A percentile compares a stretch with the other conserved stretches of the same genome.
Conservation (phyloP, 768 basidiomycete genomes). For the Tephrocybe sp. region DNA sequence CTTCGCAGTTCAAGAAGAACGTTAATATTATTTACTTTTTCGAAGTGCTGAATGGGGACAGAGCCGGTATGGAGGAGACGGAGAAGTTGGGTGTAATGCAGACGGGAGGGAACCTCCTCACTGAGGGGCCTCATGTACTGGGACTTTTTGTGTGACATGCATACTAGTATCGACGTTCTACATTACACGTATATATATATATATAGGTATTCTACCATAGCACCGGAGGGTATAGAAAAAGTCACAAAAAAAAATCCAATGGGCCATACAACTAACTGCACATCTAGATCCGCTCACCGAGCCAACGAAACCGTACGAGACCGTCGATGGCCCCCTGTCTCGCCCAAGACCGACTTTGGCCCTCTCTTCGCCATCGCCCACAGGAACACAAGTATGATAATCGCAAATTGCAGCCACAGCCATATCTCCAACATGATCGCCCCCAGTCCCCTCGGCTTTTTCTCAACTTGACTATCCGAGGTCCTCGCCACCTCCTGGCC, state of each 20-base stretch:
- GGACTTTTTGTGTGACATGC: too few species aligned
- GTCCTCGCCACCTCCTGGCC: constrained; percentile 7
- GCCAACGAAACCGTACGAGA: constrained; percentile 15
- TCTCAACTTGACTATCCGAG: constrained; percentile 14
- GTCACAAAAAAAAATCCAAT: not conserved
- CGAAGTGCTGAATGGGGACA: too few species aligned
- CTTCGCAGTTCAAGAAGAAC: too few species aligned
- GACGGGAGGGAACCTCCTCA: too few species aligned
- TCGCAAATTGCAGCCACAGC: constrained; percentile 81
- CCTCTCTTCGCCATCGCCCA: constrained; percentile 81
- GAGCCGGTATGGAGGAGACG: too few species aligned
- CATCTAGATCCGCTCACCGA: constrained; percentile 1
- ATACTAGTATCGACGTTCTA: not conserved
- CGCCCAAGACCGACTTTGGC: constrained; percentile 64
- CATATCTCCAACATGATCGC: constrained; percentile 69
- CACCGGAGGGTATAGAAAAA: constrained; percentile 7
- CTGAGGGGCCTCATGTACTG: too few species aligned
- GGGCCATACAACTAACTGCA: constrained; percentile 1
- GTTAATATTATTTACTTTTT: too few species aligned
- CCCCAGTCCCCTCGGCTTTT: constrained; percentile 26
- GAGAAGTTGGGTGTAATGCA: too few species aligned
- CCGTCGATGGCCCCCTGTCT: constrained; percentile 32
- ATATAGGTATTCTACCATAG: not conserved
- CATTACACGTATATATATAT: constrained; percentile 1
- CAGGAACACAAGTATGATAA: constrained; percentile 76